Percentiles rank a stretch among this genome's conserved stretches.
Conservation (phyloP, 441 rosid genomes). For the Aleurites moluccanus region DNA sequence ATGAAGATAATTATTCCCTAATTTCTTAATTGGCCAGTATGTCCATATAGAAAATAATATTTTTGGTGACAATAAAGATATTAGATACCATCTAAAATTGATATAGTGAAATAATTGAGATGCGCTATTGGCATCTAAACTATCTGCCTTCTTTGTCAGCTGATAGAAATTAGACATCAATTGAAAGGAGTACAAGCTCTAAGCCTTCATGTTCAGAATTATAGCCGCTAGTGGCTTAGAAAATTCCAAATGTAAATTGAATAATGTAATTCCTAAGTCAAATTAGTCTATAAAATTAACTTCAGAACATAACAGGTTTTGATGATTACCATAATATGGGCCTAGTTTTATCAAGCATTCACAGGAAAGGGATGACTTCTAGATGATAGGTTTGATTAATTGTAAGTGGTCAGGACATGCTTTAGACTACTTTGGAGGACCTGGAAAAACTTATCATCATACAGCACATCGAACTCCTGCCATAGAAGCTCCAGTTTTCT, state of each 20-base stretch:
- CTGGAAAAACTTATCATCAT: background rate
- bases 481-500: too few species aligned
- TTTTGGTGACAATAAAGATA: background rate
- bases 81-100: background rate
- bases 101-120: background rate
- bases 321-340: background rate
- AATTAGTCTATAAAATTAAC: background rate
- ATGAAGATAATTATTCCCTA: too few species aligned
- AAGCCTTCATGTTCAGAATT: conserved; percentile 3
- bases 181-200: background rate
- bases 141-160: background rate
- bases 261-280: background rate
- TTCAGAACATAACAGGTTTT: background rate
- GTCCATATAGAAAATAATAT: background rate
- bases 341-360: conserved; percentile 1
- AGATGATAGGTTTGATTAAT: background rate
- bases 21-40: background rate
- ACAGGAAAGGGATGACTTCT: background rate
- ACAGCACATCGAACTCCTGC: background rate
- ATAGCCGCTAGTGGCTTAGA: too few species aligned
- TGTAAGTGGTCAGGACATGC: background rate
- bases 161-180: background rate
- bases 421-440: background rate
- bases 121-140: background rate
- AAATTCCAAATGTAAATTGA: background rate